Evolutionary conservation across 2,329 filamentous ascomycete species (phyloP), one percentile per base, ranked within the genome.

Genomic region (Cercospora berteroae): DNA sequence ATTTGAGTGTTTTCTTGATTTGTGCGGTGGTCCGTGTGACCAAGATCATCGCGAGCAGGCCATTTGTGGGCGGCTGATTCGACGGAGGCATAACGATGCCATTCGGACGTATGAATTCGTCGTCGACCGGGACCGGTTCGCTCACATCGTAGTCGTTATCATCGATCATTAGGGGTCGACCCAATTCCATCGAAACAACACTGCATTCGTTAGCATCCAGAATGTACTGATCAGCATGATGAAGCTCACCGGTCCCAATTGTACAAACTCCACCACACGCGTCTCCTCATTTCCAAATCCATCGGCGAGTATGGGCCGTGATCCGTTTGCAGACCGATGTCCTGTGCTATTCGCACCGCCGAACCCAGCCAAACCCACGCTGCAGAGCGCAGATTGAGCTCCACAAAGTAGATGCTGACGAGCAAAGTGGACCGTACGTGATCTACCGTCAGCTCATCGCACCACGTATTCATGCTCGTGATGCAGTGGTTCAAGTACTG

Each of bases 231-330:
- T 44, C 44, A 18, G 55, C 12, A 13, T n/a, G 33, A 12, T 31
- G 13, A n/a, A n/a, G 48, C 83, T 76, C 77, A 89, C 88, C 93
- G 88, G 80, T 99, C 95, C 81, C 94, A 88, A 55, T 93, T 88
- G 79, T 98, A 98, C 65, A 97, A 87, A 13, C 92, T 88, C 93
- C 95, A 99, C 94, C 94, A 99, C 2, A 95, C 87, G 64, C 94
- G 86, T 68, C 91, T 88, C 64, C 94, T 88, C 88, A 94, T 93
- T 79, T 98, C 94, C 10, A 87, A 87, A 74, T 97, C 93, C 13
- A 96, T 83, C 1, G 88, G 84, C 2, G 90, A 86, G 85, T 90
- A 93, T 0, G 89, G 85, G 0, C 89, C 90, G 1, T 87, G 87
- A 74, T 96, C 92, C 6, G 87, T 82, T 74, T 97, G 90, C 9